A percentile compares a stretch with the other conserved stretches of the same genome.
These are phyloP conservation scores for Aspergillus sp. DNA, from an alignment of 2,329 filamentous ascomycete genomes.

Conservation along the genomic window DNA sequence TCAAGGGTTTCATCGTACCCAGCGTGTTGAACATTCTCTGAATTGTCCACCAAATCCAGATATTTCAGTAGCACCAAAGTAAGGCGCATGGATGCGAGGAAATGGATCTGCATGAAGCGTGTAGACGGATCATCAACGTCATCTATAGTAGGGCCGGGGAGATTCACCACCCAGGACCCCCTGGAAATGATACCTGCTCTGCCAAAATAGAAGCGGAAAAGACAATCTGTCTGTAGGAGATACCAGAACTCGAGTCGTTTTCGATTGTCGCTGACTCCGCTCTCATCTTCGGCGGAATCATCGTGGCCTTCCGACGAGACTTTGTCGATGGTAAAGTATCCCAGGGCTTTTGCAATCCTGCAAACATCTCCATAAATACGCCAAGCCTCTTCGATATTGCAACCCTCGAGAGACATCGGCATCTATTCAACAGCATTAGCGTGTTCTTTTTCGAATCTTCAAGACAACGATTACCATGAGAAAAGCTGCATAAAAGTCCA, in stretches of 20 bases:
- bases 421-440: slow-evolving; percentile 3
- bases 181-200: slow-evolving; percentile 9
- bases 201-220: slow-evolving; percentile 13
- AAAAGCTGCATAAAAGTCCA: slow-evolving; percentile 11
- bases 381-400: slow-evolving; percentile 11
- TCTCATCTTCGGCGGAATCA: not conserved
- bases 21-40: not conserved
- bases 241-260: slow-evolving; percentile 19
- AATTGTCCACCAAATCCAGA: slow-evolving; percentile 4
- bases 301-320: not conserved
- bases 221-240: slow-evolving; percentile 11
- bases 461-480: slow-evolving; percentile 5
- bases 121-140: slow-evolving; percentile 10
- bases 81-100: slow-evolving; percentile 13
- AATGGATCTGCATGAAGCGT: slow-evolving; percentile 13
- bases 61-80: slow-evolving; percentile 8
- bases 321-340: slow-evolving; percentile 12
- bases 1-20: slow-evolving; percentile 6
- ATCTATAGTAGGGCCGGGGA: slow-evolving; percentile 13
- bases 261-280: slow-evolving; percentile 8
- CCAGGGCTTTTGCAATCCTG: slow-evolving; percentile 7
- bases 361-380: slow-evolving; percentile 6
- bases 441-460: not conserved
- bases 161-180: slow-evolving; percentile 14
- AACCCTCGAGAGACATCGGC: slow-evolving; percentile 11